A percentile compares a stretch with the other conserved stretches of the same genome.
Evolutionary conservation across 306 rosid genomes (phyloP).

Genomic region (Vigna unguiculata): DNA sequence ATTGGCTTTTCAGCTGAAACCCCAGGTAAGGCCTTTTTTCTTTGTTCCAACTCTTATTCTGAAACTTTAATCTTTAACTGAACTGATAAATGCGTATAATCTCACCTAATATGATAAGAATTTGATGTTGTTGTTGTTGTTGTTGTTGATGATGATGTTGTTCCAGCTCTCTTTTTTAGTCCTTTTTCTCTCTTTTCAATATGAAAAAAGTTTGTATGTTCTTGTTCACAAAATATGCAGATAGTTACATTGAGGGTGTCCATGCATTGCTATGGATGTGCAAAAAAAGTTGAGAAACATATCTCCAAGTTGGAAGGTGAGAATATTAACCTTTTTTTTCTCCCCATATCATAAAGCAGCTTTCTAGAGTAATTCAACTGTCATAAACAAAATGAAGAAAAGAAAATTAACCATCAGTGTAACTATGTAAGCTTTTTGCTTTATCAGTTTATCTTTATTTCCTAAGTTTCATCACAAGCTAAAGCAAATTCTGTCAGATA

Average conservation of each 20-base stretch:
- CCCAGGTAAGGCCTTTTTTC: conserved; percentile 58
- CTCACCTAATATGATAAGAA: background rate
- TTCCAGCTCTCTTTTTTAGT: background rate
- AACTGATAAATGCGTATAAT: no score
- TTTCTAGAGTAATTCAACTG: conserved; percentile 31
- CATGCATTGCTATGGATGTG: conserved; percentile 97
- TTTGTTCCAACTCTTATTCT: conserved; percentile 9
- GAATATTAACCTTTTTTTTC: background rate
- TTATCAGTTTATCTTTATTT: background rate
- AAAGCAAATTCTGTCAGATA: conserved; percentile 32
- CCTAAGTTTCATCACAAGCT: conserved; percentile 16
- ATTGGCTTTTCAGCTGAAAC: conserved; percentile 89
- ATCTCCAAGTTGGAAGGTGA: conserved; percentile 88
- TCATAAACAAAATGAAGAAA: background rate
- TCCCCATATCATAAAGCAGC: conserved; percentile 16
- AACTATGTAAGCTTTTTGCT: background rate
- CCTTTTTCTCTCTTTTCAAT: conserved; percentile 6
- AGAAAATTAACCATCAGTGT: background rate
- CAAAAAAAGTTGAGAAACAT: conserved; percentile 86
- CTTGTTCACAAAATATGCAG: conserved; percentile 51
- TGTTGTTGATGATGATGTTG: background rate
- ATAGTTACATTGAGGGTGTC: conserved; percentile 83
- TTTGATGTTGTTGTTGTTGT: background rate
- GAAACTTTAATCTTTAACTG: background rate
- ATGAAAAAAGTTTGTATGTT: conserved; percentile 1